These are phyloP conservation scores for Starmerella sp. DNA, from an alignment of 805 yeast genomes.

Conservation along the genomic window DNA sequence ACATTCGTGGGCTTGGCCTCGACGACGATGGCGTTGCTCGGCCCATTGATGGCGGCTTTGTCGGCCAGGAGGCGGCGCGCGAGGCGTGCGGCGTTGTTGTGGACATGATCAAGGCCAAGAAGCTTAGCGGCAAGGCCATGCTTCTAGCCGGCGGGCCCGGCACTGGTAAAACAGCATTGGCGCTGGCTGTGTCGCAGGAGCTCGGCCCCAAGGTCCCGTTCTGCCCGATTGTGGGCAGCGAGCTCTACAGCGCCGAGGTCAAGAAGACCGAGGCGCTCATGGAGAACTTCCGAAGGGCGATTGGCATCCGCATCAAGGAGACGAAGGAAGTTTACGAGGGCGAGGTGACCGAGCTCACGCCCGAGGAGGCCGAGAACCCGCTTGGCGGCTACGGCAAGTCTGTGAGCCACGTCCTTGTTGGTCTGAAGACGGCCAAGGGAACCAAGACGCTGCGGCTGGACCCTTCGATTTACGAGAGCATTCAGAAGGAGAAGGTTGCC, in stretches of 20 bases:
- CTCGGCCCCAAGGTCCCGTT: conserved; percentile 96
- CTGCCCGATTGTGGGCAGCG: conserved; percentile 93
- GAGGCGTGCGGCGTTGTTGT: conserved; percentile 90
- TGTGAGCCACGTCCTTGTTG: conserved; percentile 85
- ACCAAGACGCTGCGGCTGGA: conserved; percentile 81
- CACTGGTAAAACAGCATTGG: conserved; percentile 95
- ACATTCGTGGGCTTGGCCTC: conserved; percentile 86
- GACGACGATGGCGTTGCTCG: conserved; percentile 84
- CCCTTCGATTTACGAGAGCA: conserved; percentile 85
- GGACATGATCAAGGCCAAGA: conserved; percentile 81
- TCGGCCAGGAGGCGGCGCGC: conserved; percentile 58
- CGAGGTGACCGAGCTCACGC: conserved; percentile 89
- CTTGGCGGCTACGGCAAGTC: conserved; percentile 97
- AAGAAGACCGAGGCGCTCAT: conserved; percentile 91
- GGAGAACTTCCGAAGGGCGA: conserved; percentile 94
- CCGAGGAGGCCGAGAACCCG: conserved; percentile 94
- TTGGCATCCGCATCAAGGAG: conserved; percentile 91
- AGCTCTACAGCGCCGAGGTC: conserved; percentile 88
- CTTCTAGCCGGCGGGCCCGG: conserved; percentile 96
- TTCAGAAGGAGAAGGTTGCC: conserved; percentile 86
- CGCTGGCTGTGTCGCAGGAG: conserved; percentile 90
- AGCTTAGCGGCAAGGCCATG: conserved; percentile 93
- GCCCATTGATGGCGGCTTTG: conserved; percentile 77
- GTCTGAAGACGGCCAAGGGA: conserved; percentile 84
- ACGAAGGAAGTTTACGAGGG: conserved; percentile 97